Conservation (phyloP, 2,329 filamentous ascomycete genomes). For the Aspergillus cejpii region DNA sequence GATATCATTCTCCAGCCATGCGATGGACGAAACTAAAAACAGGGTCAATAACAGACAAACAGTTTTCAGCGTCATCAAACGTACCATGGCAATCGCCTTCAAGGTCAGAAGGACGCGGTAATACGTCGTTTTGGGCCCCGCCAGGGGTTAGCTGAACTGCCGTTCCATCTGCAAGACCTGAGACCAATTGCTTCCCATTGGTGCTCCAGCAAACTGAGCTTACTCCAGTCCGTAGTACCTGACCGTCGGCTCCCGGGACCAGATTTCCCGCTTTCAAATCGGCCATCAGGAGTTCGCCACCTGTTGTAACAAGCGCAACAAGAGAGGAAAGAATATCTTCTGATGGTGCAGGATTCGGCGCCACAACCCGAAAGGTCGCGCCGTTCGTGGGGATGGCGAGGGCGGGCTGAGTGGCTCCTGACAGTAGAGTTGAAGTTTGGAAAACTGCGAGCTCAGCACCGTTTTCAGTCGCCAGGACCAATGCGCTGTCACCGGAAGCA, state of each 20-base stretch:
- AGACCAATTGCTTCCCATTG: slow-evolving; percentile 85
- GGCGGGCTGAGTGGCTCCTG: slow-evolving; percentile 59
- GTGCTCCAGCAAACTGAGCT: slow-evolving; percentile 87
- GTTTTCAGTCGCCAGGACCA: slow-evolving; percentile 74
- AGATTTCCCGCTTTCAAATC: slow-evolving; percentile 65
- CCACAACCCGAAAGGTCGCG: slow-evolving; percentile 63
- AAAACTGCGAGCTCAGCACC: slow-evolving; percentile 81
- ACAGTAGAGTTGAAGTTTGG: slow-evolving; percentile 61
- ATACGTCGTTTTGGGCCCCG: slow-evolving; percentile 67
- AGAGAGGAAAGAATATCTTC: slow-evolving; percentile 54
- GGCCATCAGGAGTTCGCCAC: slow-evolving; percentile 76
- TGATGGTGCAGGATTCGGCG: slow-evolving; percentile 66
- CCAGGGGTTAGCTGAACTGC: slow-evolving; percentile 77
- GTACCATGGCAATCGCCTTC: slow-evolving; percentile 60
- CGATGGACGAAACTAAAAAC: slow-evolving; percentile 61
- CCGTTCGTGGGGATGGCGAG: slow-evolving; percentile 74
- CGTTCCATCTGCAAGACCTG: slow-evolving; percentile 73
- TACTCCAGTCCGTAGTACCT: slow-evolving; percentile 64
- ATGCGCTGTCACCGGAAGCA: slow-evolving; percentile 76
- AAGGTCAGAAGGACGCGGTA: slow-evolving; percentile 68
- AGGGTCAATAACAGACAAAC: slow-evolving; percentile 14
- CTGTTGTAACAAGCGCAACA: slow-evolving; percentile 71
- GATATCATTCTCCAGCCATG: slow-evolving; percentile 82
- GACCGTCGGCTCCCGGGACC: slow-evolving; percentile 54
- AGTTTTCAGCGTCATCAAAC: slow-evolving; percentile 20